Base-by-base conservation (phyloP, 306 rosid species). In the Dalbergia cochinchinensis region DNA sequence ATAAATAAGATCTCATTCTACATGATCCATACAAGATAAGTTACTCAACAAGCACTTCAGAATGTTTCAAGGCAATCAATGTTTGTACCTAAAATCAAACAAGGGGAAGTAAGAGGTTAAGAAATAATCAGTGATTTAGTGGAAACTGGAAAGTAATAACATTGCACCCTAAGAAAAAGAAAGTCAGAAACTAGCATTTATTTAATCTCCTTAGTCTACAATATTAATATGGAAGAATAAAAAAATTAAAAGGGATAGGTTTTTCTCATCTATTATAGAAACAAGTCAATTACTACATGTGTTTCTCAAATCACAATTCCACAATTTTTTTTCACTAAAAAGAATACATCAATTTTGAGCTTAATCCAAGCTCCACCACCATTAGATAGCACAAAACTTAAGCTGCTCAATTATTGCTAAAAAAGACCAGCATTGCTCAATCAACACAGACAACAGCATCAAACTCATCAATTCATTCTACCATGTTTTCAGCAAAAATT, bases 301-400 rank as follows among this genome's bases (percentile, higher is more conserved):
- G 78, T 71, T 22, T 65, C 41, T 69, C 26, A 53, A 69, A 34
- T 64, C 53, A 76, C 8, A 34, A 12, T 11, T 31, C 53, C 37
- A 64, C 19, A 59, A 51, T 47, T 22, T 11, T 37, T 58, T 3
- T 35, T 51, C 31, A 76, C 34, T 20, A 20, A 20, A 22, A 64
- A 59, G 42, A 47, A 35, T 47, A 72, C 53, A 11, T 63, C 73
- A 69, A 64, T 47, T 64, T 44, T 63, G 54, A 41, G 35, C 50
- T 45, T 18, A 62, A 62, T 45, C 14, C 26, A 54, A 76, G 66
- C 71, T 39, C 51, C 26, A 33, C 3, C 6, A 37, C 50, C 65
- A 64, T 65, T 19, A 65, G 59, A 50, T 10, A 11, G 65, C 26
- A 26, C 16, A 60, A 37, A 31, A 48, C 47, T 34, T 65, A 44